These are phyloP conservation scores for Colletotrichum spaethianum DNA, from an alignment of 2,329 filamentous ascomycete species.

Conservation along the genomic window DNA sequence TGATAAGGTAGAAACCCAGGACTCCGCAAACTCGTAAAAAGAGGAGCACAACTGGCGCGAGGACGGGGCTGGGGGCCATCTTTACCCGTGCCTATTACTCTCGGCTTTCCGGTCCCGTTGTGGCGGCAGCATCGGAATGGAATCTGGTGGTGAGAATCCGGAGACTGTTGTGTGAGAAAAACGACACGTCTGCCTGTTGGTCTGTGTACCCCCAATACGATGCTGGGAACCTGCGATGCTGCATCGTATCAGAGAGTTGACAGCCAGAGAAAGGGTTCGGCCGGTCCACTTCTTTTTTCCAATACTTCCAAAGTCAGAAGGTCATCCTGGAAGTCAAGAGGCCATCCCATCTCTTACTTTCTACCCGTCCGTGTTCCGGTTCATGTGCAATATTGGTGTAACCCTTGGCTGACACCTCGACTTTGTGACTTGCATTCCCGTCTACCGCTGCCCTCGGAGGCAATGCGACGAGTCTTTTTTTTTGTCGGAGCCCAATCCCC, in stretches of 20 bases:
- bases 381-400: slow-evolving; percentile 24
- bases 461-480: slow-evolving; percentile 27
- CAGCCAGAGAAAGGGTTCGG: not conserved
- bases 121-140: not conserved
- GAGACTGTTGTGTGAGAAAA: not conserved
- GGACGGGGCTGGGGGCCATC: not conserved
- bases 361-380: slow-evolving; percentile 1
- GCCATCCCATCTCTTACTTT: slow-evolving; percentile 31
- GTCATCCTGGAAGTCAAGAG: not conserved
- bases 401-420: slow-evolving; percentile 33
- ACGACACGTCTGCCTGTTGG: not conserved
- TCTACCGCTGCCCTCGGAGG: slow-evolving; percentile 16
- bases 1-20: not conserved
- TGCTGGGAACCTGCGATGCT: slow-evolving; percentile 13
- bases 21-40: slow-evolving; percentile 1
- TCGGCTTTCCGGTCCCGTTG: not conserved
- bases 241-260: slow-evolving; percentile 33
- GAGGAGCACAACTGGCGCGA: slow-evolving; percentile 1
- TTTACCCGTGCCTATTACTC: slow-evolving; percentile 1
- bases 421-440: slow-evolving; percentile 33
- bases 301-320: not conserved
- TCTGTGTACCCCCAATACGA: not conserved
- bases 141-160: not conserved
- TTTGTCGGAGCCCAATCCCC: slow-evolving; percentile 1
- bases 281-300: not conserved